Base-by-base conservation (phyloP, 495 filamentous ascomycete genomes). In the Daldinia loculata region DNA sequence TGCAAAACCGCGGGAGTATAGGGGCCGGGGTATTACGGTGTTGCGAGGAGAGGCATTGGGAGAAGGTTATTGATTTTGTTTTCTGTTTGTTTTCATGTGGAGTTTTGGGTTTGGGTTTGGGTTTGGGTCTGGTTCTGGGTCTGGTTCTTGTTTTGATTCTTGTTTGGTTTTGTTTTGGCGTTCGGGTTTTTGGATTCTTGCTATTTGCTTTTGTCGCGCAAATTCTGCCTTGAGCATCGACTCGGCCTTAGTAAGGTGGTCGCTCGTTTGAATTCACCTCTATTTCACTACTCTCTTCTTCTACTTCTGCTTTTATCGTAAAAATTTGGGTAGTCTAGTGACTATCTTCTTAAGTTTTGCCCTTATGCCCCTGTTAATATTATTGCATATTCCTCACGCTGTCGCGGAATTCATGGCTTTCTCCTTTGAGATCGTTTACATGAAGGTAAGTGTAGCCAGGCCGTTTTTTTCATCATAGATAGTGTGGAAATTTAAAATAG, bases 1-100 rank as follows among this genome's bases (percentile, higher is more conserved):
- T 66, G 68, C 62, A 70, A 66, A 66, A 52, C 68, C 62, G 61
- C 39, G 58, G 62, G 57, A 24, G 50, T 53, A 29, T n/a, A n/a
- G 26, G 14, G 27, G 50, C 30, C 24, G 0, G 45, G 45, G 22
- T 3, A 5, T 41, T 51, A 51, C 3, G 19, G 19, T 14, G 45
- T 17, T 48, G 19, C 19, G 41, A 22, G 45, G 8, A 22, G 45
- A 3, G 26, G 24, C 0, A 29, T 29, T 27, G 24, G 53, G 53
- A 17, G n/a, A 19, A 32, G 29, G 29, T 8, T 2, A 11, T 34
- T 34, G 32, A 3, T 29, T 15, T 53, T 53, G 17, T 8, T 11
- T 17, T 22, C 0, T 48, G 3, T 48, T 19, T 7, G 19, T 48
- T 48, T 48, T 48, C 41, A 48, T 19, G 6, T 22, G 15, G 15